phyloP scores from a whole-genome alignment of 2,329 filamentous ascomycete genomes.

The Fusarium marasasianum region DNA sequence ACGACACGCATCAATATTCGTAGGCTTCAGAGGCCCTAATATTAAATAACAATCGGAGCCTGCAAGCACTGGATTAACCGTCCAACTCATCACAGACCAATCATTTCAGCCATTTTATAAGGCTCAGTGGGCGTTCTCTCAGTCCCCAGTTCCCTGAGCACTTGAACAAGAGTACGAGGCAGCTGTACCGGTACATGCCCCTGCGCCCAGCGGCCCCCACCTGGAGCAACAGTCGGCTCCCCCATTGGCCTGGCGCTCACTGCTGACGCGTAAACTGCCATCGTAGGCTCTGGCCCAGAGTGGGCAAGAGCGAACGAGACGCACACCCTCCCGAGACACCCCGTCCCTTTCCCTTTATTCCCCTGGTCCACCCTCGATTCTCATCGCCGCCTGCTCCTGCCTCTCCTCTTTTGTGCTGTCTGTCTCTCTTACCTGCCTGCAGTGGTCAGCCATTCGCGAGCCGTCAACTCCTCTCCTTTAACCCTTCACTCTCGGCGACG shows the following conservation, averaged over 20 bases:
- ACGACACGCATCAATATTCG: slow-evolving; percentile 23
- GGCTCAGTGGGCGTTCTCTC: slow-evolving; percentile 12
- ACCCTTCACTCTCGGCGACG: slow-evolving; percentile 19
- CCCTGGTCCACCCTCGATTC: slow-evolving; percentile 46
- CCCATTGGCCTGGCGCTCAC: slow-evolving; percentile 45
- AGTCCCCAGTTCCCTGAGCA: slow-evolving; percentile 9
- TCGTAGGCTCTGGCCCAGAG: slow-evolving; percentile 42
- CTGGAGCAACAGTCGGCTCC: slow-evolving; percentile 6
- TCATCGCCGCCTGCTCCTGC: slow-evolving; percentile 41
- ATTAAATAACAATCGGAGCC: slow-evolving; percentile 26
- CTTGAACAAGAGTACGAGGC: slow-evolving; percentile 26
- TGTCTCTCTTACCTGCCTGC: slow-evolving; percentile 8
- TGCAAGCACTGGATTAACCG: not conserved
- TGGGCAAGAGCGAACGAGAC: slow-evolving; percentile 41
- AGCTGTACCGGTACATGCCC: slow-evolving; percentile 40
- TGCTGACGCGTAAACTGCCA: slow-evolving; percentile 53
- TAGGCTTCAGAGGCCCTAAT: slow-evolving; percentile 4
- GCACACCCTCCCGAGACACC: slow-evolving; percentile 47
- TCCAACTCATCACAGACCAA: not conserved
- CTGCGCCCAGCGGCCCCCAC: slow-evolving; percentile 42
- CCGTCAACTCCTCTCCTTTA: slow-evolving; percentile 38
- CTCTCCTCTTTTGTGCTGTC: slow-evolving; percentile 32
- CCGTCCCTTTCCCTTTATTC: slow-evolving; percentile 48
- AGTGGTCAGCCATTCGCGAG: slow-evolving; percentile 36
- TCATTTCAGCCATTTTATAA: not conserved